Percentiles rank a stretch among this genome's conserved stretches.
phyloP scores from a whole-genome alignment of 179 eudicot genomes.

The Drosera spatulata region DNA sequence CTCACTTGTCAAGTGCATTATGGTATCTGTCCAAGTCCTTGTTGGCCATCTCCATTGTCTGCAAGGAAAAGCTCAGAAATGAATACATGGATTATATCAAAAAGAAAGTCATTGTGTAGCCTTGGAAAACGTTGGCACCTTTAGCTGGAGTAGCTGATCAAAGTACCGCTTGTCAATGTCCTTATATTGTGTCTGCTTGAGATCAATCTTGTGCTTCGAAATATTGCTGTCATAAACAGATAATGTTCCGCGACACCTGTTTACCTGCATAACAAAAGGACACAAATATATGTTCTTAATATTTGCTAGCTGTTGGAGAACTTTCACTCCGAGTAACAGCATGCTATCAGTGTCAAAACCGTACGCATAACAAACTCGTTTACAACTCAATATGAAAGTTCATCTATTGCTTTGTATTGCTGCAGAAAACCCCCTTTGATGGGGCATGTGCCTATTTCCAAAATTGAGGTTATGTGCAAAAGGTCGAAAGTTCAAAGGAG shows the following conservation, averaged over 20 bases:
- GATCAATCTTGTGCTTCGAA: constrained; percentile 67
- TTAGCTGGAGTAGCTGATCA: constrained; percentile 89
- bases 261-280: constrained; percentile 35
- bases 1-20: constrained; percentile 99
- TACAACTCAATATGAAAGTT: too few species aligned
- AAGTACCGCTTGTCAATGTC: constrained; percentile 90
- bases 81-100: constrained; percentile 3
- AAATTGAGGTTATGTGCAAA: too few species aligned
- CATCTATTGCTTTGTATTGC: too few species aligned
- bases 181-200: constrained; percentile 88
- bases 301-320: too few species aligned
- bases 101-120: constrained; percentile 1
- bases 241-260: constrained; percentile 63
- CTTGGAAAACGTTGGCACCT: constrained; percentile 30
- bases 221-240: constrained; percentile 87
- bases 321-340: not conserved
- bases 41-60: constrained; percentile 99
- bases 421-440: too few species aligned
- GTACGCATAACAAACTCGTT: too few species aligned
- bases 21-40: constrained; percentile 95
- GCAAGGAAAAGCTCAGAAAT: constrained; percentile 10
- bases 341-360: not conserved
- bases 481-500: too few species aligned
- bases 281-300: too few species aligned
- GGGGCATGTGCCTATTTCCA: too few species aligned